Base-by-base conservation (phyloP, 345 rosid species). In the Eutrema japonicum region DNA sequence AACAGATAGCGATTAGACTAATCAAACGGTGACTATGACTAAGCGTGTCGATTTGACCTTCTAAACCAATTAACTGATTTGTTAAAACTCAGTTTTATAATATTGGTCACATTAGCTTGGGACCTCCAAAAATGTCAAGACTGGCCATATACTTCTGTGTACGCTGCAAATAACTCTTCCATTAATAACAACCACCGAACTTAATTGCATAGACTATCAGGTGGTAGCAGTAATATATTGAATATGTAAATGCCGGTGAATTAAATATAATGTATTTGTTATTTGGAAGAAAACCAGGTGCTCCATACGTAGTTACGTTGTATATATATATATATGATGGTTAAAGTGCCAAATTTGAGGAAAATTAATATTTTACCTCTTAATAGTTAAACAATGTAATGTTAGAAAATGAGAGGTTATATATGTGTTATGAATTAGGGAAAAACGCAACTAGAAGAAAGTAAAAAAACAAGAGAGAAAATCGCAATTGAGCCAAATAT, bases 171-270 rank as follows among this genome's bases (percentile, higher is more conserved):
- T 18, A 68, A 22, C 41, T 29, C 63, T 68, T 30, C 40, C 33
- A 60, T 40, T 32, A 72, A 61, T 71, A 61, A 52, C 2, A 22
- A 4, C 14, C 70, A 64, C 77, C 77, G 48, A 64, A 53, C 46
- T 10, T 64, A 12, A 53, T 16, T 8, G 45, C 46, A 32, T 32
- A 40, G 41, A 14, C 14, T 10, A 37, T 13, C 37, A 37, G 46
- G 49, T 40, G 49, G 45, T 29, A 26, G 30, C 13, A 47, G 67
- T 48, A 49, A 16, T 60, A 50, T 60, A 42, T 22, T 11, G 62
- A 33, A 36, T 14, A 38, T 37, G 58, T 64, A 27, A 63, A 29
- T 46, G 56, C 29, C 71, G 71, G 77, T 56, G 71, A 55, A 5
- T 72, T 26, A 46, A 43, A 54, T n/a, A 64, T 26, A 10, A 8